These are phyloP conservation scores for Durusdinium trenchii DNA, from an alignment of 73 alveolate genomes.

Conservation along the genomic window DNA sequence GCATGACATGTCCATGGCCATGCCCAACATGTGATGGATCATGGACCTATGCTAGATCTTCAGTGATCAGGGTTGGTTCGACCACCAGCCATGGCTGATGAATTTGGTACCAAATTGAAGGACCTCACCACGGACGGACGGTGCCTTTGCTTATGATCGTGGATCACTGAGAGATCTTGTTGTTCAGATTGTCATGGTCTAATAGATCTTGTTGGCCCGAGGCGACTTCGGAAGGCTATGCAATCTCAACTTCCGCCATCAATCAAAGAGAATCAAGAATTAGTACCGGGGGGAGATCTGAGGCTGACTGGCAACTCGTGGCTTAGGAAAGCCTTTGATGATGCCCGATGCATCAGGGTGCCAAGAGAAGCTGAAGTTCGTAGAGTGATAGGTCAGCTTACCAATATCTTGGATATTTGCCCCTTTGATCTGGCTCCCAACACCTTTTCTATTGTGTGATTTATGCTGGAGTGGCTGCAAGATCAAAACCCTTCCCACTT, in stretches of 20 bases:
- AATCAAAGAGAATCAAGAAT: background rate
- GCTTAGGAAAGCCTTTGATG: background rate
- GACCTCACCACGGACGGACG: too few relatives aligned
- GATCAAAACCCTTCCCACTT: background rate
- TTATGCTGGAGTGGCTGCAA: background rate
- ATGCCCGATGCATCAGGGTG: background rate
- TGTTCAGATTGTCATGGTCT: too few relatives aligned
- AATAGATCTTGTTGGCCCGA: too few relatives aligned
- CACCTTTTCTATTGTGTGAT: background rate
- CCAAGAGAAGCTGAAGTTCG: constrained; percentile 18
- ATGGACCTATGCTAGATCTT: too few relatives aligned
- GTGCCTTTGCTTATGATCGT: too few relatives aligned
- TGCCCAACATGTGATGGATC: too few relatives aligned
- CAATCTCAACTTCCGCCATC: background rate
- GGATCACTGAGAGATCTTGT: too few relatives aligned
- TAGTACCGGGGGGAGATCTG: background rate
- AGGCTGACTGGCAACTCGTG: background rate
- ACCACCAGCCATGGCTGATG: too few relatives aligned
- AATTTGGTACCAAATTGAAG: too few relatives aligned
- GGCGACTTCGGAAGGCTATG: constrained; percentile 11
- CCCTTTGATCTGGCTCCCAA: background rate
- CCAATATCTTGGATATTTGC: background rate
- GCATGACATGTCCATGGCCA: too few relatives aligned
- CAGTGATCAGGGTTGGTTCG: too few relatives aligned
- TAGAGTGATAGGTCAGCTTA: background rate